A percentile compares a stretch with the other conserved stretches of the same genome.
Conservation (phyloP, 164 flowering plant genomes). For the Stephania japonica region DNA sequence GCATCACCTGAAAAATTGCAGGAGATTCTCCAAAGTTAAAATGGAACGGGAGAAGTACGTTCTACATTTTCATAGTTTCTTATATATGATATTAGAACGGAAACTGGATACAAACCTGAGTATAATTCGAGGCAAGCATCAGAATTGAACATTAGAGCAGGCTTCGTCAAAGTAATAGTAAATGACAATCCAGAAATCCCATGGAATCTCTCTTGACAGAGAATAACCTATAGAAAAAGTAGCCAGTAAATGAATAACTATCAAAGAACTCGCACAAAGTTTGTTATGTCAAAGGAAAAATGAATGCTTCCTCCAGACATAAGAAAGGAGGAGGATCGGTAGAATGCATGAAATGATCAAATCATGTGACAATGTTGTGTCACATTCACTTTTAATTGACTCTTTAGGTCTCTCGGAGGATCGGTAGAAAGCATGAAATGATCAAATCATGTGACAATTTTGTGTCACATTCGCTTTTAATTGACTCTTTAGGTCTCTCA, state of each 20-base stretch:
- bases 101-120: constrained; percentile 34
- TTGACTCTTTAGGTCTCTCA: not conserved
- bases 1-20: constrained; percentile 35
- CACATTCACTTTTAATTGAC: not conserved
- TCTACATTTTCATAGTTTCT: not conserved
- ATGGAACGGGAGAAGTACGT: too few species aligned
- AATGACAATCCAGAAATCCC: constrained; percentile 54
- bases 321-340: not conserved
- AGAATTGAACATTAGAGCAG: constrained; percentile 41
- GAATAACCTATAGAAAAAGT: constrained; percentile 40
- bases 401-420: not conserved
- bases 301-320: not conserved
- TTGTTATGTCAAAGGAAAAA: not conserved
- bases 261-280: not conserved
- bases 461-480: not conserved
- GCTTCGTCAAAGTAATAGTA: constrained; percentile 49
- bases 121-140: constrained; percentile 46
- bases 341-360: not conserved
- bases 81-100: not conserved
- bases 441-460: not conserved
- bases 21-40: constrained; percentile 7
- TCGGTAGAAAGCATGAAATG: not conserved
- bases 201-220: constrained; percentile 60
- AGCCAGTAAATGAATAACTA: not conserved
- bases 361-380: not conserved